Conservation (phyloP, 2,329 filamentous ascomycete species). For the Fusarium irregulare region DNA sequence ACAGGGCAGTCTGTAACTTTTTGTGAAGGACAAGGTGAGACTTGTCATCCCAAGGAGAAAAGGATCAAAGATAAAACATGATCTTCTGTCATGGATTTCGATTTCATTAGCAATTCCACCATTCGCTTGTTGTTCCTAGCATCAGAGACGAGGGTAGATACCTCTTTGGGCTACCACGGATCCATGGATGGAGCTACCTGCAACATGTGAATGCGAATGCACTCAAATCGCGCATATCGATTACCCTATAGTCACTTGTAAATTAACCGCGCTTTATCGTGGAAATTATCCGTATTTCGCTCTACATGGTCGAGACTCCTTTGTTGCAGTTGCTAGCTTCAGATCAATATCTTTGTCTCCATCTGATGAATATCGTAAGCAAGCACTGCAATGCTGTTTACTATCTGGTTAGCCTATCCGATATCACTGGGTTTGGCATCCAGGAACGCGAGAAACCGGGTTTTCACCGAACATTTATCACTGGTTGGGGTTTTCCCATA, state of each 20-base stretch:
- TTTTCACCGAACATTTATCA: constrained; percentile 19
- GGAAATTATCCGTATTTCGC: neutral
- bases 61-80: constrained; percentile 28
- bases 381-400: neutral
- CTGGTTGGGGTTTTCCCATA: constrained; percentile 10
- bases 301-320: neutral
- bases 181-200: neutral
- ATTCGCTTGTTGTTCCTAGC: constrained; percentile 9
- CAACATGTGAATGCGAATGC: constrained; percentile 25
- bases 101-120: constrained; percentile 34
- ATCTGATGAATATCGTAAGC: neutral
- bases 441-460: constrained; percentile 39
- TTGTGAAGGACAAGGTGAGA: constrained; percentile 7
- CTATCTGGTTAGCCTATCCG: neutral
- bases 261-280: neutral
- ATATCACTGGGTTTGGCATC: neutral
- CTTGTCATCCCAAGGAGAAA: constrained; percentile 7
- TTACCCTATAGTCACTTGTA: neutral
- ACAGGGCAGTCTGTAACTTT: too few relatives aligned
- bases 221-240: constrained; percentile 28
- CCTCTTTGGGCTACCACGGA: constrained; percentile 3
- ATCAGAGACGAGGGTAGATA: neutral
- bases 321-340: neutral
- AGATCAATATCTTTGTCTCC: neutral
- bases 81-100: constrained; percentile 29